Evolutionary conservation across 2,329 filamentous ascomycete genomes (phyloP), one percentile per base, ranked within the genome.

Genomic region (Chaetomiaceae sp.): DNA sequence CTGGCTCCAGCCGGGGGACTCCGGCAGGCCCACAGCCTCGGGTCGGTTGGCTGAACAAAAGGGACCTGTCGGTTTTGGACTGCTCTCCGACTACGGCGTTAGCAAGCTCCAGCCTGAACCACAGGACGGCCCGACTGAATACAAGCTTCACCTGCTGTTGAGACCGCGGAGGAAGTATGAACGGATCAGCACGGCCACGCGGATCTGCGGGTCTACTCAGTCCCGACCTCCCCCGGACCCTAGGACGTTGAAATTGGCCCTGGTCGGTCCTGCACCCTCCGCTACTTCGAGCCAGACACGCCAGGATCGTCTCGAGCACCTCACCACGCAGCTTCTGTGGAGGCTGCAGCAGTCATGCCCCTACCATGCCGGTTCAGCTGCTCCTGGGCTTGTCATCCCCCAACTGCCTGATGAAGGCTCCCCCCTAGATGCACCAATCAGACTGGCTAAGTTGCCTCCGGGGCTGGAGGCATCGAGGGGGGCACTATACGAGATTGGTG

Each of bases 291-390:
- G 73, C 41, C 85, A 91, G 63, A 85, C 84, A 25, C 84, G 90
- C 21, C 90, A 96, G 68, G 84, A 90, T 61, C 82, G 94, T 41
- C 77, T 97, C 14, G 86, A 96, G 65, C 90, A 96, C 64, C 73
- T 99, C 57, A 99, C 92, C 0, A 99, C 94, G 0, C 94, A 99
- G 69, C 76, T 99, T 21, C 74, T 99, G 6, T 99, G 94, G 94
- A 81, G 94, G 44, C 71, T 99, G 53, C 91, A 97, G 66, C 94
- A 99, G 67, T 96, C 92, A 1, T 95, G 89, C 8, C 89, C 90
- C 0, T 89, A 95, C 67, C 91, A 96, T 71, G 84, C 88, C 1
- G 88, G 88, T 7, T 87, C 87, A 21, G 86, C 86, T 4, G 84
- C 83, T 20, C 59, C 62, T 3, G 85, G 89, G 53, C 75, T 90